Conservation (phyloP, 805 yeast genomes). For the Ogataea saltuana region DNA sequence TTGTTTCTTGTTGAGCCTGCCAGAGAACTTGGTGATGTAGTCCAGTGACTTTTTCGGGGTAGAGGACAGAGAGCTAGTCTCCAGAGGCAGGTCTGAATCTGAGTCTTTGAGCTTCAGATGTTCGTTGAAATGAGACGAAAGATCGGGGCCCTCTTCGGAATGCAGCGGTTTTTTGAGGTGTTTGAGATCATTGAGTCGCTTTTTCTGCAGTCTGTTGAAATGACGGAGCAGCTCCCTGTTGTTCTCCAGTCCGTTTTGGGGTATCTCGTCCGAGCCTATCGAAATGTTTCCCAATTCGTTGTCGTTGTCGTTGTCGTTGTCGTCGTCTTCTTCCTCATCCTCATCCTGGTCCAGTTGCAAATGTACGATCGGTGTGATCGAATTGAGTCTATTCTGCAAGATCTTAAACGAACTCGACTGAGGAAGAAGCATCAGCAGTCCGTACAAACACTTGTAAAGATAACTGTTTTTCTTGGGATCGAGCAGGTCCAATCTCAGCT, state of each 20-base stretch:
- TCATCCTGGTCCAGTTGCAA: conserved; percentile 29
- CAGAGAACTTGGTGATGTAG: conserved; percentile 29
- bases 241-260: conserved; percentile 23
- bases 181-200: conserved; percentile 26
- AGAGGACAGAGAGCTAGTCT: conserved; percentile 18
- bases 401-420: conserved; percentile 90
- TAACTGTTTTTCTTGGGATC: conserved; percentile 83
- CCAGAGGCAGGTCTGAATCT: conserved; percentile 16
- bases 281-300: no score
- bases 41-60: conserved; percentile 25
- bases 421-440: conserved; percentile 89
- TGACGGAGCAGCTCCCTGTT: conserved; percentile 41
- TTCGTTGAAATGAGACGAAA: conserved; percentile 15
- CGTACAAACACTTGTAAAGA: conserved; percentile 84
- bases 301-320: conserved; percentile 29
- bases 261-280: background rate
- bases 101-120: conserved; percentile 18
- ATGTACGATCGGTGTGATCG: conserved; percentile 46
- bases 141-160: conserved; percentile 4
- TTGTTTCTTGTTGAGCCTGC: conserved; percentile 21
- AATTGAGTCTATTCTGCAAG: conserved; percentile 70
- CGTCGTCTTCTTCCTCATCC: conserved; percentile 30
- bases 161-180: conserved; percentile 8
- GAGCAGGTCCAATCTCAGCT: conserved; percentile 80
- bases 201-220: conserved; percentile 50